Percentiles rank a stretch among this genome's conserved stretches.
Evolutionary conservation across 129 eudicot genomes (phyloP).

Genomic region (Saposhnikovia divaricata): DNA sequence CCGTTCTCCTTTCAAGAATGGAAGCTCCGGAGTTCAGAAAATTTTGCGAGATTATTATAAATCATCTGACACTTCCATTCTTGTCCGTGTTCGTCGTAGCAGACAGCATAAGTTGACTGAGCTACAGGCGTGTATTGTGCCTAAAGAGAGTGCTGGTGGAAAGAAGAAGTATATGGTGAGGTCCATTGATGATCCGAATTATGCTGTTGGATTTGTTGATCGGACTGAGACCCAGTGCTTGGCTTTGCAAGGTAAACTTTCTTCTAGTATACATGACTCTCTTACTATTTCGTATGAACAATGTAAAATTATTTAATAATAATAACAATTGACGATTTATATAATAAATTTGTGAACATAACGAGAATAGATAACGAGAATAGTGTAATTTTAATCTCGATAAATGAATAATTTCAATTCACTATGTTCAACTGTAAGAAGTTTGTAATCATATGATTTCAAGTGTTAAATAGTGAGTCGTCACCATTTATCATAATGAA

Average conservation of each 20-base stretch:
- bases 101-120: conserved; percentile 42
- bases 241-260: conserved; percentile 59
- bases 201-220: conserved; percentile 80
- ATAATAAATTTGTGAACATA: no score
- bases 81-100: conserved; percentile 60
- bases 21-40: conserved; percentile 60
- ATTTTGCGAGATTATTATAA: conserved; percentile 47
- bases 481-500: neutral
- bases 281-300: no score
- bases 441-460: no score
- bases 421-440: no score
- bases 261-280: neutral
- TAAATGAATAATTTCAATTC: no score
- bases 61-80: conserved; percentile 54
- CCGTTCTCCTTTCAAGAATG: conserved; percentile 62
- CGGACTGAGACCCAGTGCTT: conserved; percentile 76
- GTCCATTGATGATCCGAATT: conserved; percentile 81
- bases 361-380: no score
- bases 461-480: no score
- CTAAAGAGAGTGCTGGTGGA: conserved; percentile 38
- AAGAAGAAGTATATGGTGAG: conserved; percentile 63
- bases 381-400: no score
- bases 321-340: no score
- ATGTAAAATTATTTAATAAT: no score
- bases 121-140: conserved; percentile 79